Evolutionary conservation across 1,284 basidiomycete genomes (phyloP).

Genomic region (Puccinia polysora): DNA sequence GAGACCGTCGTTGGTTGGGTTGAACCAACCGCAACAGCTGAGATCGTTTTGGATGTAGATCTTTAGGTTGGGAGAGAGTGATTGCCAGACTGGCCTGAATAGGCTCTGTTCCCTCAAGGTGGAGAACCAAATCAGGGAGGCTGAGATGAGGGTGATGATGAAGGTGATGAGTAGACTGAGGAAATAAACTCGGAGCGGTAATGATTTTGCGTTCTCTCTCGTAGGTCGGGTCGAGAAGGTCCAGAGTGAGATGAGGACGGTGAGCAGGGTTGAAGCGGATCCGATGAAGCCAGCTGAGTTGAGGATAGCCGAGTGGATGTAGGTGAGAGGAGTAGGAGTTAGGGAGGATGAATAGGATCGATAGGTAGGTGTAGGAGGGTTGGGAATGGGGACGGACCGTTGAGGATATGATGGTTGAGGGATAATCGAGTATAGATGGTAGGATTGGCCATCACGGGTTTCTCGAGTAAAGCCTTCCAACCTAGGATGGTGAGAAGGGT

Average conservation of each 20-base stretch:
- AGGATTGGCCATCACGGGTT: slow-evolving; percentile 8
- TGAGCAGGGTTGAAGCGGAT: slow-evolving; percentile 3
- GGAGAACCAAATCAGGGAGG: slow-evolving; percentile 36
- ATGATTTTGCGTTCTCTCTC: slow-evolving; percentile 19
- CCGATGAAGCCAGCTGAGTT: slow-evolving; percentile 29
- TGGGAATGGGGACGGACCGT: slow-evolving; percentile 13
- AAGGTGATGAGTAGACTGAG: slow-evolving; percentile 8
- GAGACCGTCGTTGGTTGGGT: slow-evolving; percentile 14
- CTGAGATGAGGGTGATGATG: slow-evolving; percentile 16
- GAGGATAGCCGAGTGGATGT: too few species aligned
- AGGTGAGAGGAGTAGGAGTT: too few species aligned
- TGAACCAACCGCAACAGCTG: slow-evolving; percentile 42
- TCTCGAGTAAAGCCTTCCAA: slow-evolving; percentile 14
- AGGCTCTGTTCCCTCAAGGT: slow-evolving; percentile 19
- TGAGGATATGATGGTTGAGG: slow-evolving; percentile 3
- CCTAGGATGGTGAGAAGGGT: slow-evolving; percentile 19
- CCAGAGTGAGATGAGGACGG: slow-evolving; percentile 32
- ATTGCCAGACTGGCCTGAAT: slow-evolving; percentile 33
- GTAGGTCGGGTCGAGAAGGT: slow-evolving; percentile 28
- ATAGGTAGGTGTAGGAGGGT: not conserved
- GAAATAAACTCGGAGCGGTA: slow-evolving; percentile 21
- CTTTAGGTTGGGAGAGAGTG: slow-evolving; percentile 3
- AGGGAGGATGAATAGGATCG: too few species aligned
- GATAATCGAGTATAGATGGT: slow-evolving; percentile 25
- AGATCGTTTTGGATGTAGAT: slow-evolving; percentile 39